phyloP scores from a whole-genome alignment of 1,284 basidiomycete species.

The Ustilago esculenta region DNA sequence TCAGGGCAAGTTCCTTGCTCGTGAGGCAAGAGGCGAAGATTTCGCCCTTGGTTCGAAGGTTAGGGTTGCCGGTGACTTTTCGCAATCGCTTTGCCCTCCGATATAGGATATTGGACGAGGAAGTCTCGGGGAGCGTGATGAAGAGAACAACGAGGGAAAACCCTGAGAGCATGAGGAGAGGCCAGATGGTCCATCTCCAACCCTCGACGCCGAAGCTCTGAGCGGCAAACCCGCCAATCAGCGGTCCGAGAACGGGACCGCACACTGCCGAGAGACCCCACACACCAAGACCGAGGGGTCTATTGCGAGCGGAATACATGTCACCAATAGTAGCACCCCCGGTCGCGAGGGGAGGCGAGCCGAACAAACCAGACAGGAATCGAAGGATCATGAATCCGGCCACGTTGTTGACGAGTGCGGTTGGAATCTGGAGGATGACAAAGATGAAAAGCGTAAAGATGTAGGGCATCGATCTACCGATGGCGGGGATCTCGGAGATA shows the following conservation, averaged over 20 bases:
- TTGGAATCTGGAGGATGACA: slow-evolving; percentile 48
- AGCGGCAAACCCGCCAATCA: slow-evolving; percentile 54
- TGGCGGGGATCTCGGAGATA: slow-evolving; percentile 63
- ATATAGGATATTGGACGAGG: slow-evolving; percentile 64
- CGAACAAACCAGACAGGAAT: slow-evolving; percentile 55
- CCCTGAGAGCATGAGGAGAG: slow-evolving; percentile 65
- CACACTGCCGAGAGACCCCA: slow-evolving; percentile 49
- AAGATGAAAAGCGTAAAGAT: slow-evolving; percentile 48
- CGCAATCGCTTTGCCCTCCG: slow-evolving; percentile 66
- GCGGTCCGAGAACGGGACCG: slow-evolving; percentile 51
- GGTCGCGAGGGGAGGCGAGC: slow-evolving; percentile 53
- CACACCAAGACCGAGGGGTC: slow-evolving; percentile 44
- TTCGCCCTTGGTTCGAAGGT: slow-evolving; percentile 66
- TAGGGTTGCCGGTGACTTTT: slow-evolving; percentile 65
- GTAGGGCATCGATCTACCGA: slow-evolving; percentile 54
- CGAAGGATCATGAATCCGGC: slow-evolving; percentile 53
- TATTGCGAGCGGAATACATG: slow-evolving; percentile 22
- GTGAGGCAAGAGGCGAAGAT: slow-evolving; percentile 50
- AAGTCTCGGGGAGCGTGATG: slow-evolving; percentile 67
- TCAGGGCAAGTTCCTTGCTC: slow-evolving; percentile 44
- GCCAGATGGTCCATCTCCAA: slow-evolving; percentile 66
- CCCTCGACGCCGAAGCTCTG: slow-evolving; percentile 32
- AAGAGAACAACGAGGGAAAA: slow-evolving; percentile 51
- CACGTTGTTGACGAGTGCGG: slow-evolving; percentile 32
- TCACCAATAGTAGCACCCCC: slow-evolving; percentile 59